phyloP scores from a whole-genome alignment of 768 basidiomycete species.

The Tylopilus cervinicoccineus region DNA sequence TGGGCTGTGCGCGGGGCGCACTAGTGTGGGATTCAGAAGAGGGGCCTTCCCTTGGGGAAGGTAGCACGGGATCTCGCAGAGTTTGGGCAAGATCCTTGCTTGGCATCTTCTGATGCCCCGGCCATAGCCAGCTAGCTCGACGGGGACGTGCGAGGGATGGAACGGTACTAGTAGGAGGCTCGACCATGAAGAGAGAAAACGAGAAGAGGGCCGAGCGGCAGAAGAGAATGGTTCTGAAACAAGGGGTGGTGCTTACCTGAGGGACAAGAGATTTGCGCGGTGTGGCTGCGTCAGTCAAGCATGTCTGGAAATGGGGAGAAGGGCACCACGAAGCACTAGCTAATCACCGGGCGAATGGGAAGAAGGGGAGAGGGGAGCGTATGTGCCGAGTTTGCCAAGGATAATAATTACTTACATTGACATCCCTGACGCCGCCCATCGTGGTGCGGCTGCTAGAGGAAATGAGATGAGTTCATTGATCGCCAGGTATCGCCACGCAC shows the following conservation, averaged over 20 bases:
- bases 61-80: slow-evolving; percentile 15
- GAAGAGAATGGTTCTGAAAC: slow-evolving; percentile 11
- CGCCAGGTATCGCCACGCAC: slow-evolving; percentile 7
- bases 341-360: slow-evolving; percentile 7
- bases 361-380: background rate
- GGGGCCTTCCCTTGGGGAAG: slow-evolving; percentile 15
- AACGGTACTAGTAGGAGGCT: slow-evolving; percentile 9
- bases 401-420: slow-evolving; percentile 24
- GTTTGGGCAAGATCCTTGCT: slow-evolving; percentile 14
- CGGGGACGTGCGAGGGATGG: slow-evolving; percentile 13
- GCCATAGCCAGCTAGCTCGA: slow-evolving; percentile 29
- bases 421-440: slow-evolving; percentile 27
- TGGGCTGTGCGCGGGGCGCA: background rate
- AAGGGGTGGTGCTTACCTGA: slow-evolving; percentile 30
- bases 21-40: background rate
- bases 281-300: slow-evolving; percentile 30
- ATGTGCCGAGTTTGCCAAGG: background rate
- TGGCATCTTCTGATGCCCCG: slow-evolving; percentile 20
- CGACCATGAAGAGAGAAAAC: slow-evolving; percentile 21
- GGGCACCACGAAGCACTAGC: slow-evolving; percentile 8
- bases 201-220: slow-evolving; percentile 2
- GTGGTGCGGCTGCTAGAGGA: slow-evolving; percentile 8
- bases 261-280: slow-evolving; percentile 18
- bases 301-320: slow-evolving; percentile 26
- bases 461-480: background rate